Conservation (phyloP, 2,329 filamentous ascomycete species). For the Talaromyces atroroseus region DNA sequence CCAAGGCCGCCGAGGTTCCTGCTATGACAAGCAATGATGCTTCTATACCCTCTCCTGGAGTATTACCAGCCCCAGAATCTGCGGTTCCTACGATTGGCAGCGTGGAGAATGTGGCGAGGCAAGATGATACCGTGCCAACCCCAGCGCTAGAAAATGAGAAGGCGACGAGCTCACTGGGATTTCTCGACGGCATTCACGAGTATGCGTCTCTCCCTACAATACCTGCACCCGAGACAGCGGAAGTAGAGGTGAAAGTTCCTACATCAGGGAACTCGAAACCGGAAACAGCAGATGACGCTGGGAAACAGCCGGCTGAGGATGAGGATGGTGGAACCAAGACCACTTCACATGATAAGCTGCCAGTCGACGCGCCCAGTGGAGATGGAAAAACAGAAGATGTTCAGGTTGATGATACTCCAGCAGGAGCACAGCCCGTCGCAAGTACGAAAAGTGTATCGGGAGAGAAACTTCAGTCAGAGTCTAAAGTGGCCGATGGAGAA, state of each 20-base stretch:
- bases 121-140: slow-evolving; percentile 9
- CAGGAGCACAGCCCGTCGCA: slow-evolving; percentile 1
- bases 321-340: not conserved
- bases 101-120: slow-evolving; percentile 18
- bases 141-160: not conserved
- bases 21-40: not conserved
- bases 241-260: not conserved
- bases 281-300: not conserved
- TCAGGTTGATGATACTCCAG: not conserved
- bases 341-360: not conserved
- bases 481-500: slow-evolving; percentile 1
- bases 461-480: not conserved
- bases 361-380: not conserved
- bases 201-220: slow-evolving; percentile 19
- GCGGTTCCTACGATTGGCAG: not conserved
- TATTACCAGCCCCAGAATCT: not conserved
- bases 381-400: not conserved
- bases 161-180: slow-evolving; percentile 7
- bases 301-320: not conserved
- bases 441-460: not conserved
- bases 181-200: slow-evolving; percentile 22
- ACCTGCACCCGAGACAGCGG: not conserved
- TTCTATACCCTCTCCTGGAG: not conserved
- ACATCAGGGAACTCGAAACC: not conserved
- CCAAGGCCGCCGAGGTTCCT: slow-evolving; percentile 19